Percentiles rank a stretch among this genome's conserved stretches.
phyloP scores from a whole-genome alignment of 805 yeast species.

The Zygosaccharomyces kombuchaensis region DNA sequence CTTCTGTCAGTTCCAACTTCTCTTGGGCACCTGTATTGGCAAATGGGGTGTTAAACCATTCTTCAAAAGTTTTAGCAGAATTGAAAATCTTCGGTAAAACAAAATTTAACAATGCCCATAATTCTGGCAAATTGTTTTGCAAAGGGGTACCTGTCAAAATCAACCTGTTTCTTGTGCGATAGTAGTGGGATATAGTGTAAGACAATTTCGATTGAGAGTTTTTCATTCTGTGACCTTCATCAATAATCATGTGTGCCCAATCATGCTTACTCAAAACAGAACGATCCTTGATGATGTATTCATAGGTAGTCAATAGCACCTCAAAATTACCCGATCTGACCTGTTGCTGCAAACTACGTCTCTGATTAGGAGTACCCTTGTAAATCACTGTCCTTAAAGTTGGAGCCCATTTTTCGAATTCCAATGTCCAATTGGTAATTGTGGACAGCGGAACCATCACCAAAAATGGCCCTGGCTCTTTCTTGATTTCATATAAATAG shows the following conservation, averaged over 20 bases:
- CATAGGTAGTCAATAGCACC: conserved; percentile 75
- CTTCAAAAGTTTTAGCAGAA: conserved; percentile 81
- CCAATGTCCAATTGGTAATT: conserved; percentile 79
- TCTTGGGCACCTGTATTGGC: conserved; percentile 82
- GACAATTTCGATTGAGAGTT: conserved; percentile 73
- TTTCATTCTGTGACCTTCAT: conserved; percentile 89
- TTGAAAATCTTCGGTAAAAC: conserved; percentile 81
- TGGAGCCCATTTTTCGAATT: conserved; percentile 91
- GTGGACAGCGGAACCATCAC: conserved; percentile 83
- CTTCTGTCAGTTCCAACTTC: conserved; percentile 75
- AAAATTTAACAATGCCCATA: conserved; percentile 80
- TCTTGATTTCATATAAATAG: conserved; percentile 63
- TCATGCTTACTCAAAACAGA: conserved; percentile 62
- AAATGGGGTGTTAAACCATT: conserved; percentile 87
- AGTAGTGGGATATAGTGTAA: conserved; percentile 62
- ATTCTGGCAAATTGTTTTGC: conserved; percentile 78
- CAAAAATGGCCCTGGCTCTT: conserved; percentile 63
- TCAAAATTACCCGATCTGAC: conserved; percentile 67
- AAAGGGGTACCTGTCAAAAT: conserved; percentile 86
- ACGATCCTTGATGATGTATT: conserved; percentile 74
- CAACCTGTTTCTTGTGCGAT: conserved; percentile 70
- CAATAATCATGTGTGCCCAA: conserved; percentile 86
- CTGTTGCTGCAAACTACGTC: conserved; percentile 61
- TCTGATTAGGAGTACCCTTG: conserved; percentile 71
- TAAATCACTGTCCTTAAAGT: conserved; percentile 62